Evolutionary conservation across 1,284 basidiomycete species (phyloP).

Genomic region (Dichomitus squalens): DNA sequence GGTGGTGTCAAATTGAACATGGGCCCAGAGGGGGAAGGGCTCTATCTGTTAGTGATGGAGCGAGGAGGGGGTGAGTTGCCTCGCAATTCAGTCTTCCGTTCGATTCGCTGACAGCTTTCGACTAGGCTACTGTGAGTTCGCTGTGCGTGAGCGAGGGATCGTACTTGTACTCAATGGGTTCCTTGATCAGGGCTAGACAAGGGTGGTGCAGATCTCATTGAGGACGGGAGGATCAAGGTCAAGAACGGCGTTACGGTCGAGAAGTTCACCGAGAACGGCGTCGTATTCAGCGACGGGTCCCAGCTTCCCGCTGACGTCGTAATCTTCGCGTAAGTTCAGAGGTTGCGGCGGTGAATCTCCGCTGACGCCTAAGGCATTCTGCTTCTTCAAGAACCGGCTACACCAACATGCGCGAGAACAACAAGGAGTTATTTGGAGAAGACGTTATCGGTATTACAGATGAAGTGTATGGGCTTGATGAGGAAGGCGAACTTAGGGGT

Average conservation of each 20-base stretch:
- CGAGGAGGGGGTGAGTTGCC: conserved; percentile 20
- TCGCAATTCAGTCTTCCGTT: not conserved
- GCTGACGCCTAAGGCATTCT: not conserved
- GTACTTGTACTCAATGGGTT: not conserved
- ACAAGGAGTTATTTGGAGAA: conserved; percentile 45
- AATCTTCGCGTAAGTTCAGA: conserved; percentile 39
- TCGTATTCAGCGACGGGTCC: conserved; percentile 46
- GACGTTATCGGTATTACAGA: conserved; percentile 47
- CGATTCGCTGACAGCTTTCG: not conserved
- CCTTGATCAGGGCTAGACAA: conserved; percentile 36
- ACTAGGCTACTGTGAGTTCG: conserved; percentile 17
- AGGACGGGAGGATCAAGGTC: conserved; percentile 47
- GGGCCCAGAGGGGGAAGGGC: conserved; percentile 58
- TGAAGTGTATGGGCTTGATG: conserved; percentile 55
- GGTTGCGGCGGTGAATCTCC: not conserved
- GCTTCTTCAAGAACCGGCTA: conserved; percentile 14
- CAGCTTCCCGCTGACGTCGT: conserved; percentile 49
- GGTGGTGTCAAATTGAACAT: conserved; percentile 59
- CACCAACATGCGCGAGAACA: conserved; percentile 15
- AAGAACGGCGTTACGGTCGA: conserved; percentile 43
- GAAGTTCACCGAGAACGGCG: conserved; percentile 35
- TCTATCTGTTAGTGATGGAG: conserved; percentile 41
- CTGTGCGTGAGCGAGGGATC: not conserved
- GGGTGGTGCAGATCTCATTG: conserved; percentile 32
- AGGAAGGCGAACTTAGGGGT: conserved; percentile 54